Percentiles rank a stretch among this genome's conserved stretches.
These are phyloP conservation scores for Penicillium sp. DNA, from an alignment of 2,329 filamentous ascomycete genomes.

Conservation along the genomic window DNA sequence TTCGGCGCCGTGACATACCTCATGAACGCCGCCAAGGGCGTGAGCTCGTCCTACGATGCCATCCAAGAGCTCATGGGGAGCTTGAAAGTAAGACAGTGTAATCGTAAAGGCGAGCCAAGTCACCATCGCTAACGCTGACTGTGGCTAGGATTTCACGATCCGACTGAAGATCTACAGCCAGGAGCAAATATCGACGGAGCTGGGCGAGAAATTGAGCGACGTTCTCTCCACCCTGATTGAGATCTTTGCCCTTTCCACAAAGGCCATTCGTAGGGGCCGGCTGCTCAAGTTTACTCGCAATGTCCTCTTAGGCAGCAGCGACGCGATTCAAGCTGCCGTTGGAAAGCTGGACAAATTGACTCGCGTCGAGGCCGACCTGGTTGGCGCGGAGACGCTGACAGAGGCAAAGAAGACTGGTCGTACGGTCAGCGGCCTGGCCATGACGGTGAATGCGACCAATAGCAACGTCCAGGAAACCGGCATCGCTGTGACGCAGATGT, in stretches of 20 bases:
- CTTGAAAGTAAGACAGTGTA: neutral
- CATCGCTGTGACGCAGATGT: too few relatives aligned
- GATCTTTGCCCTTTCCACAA: neutral
- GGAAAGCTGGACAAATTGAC: neutral
- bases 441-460: neutral
- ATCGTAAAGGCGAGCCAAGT: too few relatives aligned
- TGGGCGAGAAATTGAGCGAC: neutral
- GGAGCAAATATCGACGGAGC: neutral
- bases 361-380: neutral
- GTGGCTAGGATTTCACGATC: neutral
- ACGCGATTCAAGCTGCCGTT: neutral
- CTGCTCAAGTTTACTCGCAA: neutral
- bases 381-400: neutral
- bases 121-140: neutral
- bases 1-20: neutral
- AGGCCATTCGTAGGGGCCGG: neutral
- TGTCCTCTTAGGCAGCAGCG: neutral
- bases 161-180: neutral
- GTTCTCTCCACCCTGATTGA: neutral
- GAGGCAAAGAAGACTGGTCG: neutral
- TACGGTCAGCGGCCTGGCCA: too few relatives aligned
- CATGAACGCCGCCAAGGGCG: neutral
- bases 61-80: neutral
- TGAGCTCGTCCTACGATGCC: neutral
- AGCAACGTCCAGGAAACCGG: neutral